Base-by-base conservation (phyloP, 208 protist species). In the Trypanosoma mega region DNA sequence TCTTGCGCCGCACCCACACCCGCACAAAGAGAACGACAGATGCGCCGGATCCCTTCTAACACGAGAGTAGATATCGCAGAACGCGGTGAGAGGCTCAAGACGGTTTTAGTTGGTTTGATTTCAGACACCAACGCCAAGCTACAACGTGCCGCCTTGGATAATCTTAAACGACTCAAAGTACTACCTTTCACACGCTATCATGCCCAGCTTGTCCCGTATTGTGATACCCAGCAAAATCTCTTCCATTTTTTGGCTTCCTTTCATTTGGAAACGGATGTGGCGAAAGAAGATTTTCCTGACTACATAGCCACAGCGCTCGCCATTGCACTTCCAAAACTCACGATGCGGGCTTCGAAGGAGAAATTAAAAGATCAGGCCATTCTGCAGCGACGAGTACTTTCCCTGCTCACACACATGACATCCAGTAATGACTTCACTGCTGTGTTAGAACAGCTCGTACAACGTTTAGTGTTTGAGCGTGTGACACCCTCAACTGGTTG, bases 201-300 rank as follows among this genome's bases (percentile, higher is more conserved):
- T 72, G 68, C 54, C 0, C 71, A 90, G 48, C 62, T 96, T 21
- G 49, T 63, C 21, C 90, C 90, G n/a, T 96, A 81, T 60, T 83
- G 76, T 60, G 90, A 91, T 59, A 76, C 56, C 14, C 82, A 83
- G 68, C 84, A 90, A 53, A 65, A 65, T n/a, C 72, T 92, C 21
- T 96, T 96, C 58, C 41, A 63, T 21, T 96, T 96, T 58, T 65
- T 96, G 20, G 69, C 70, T 36, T 80, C 83, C 7, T 96, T 96
- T 48, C 72, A 92, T 46, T 47, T 96, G 8, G 77, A 87, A 52
- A 85, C 44, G 37, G 90, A 93, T 54, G 65, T 92, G 16, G 43
- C 65, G n/a, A 50, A 45, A 46, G 67, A 82, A 50, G 74, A 88
- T 50, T 73, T 60, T 11, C 74, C 72, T 4, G 73, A 80, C 41